phyloP scores from a whole-genome alignment of 2,329 filamentous ascomycete genomes.

The Ceratocystis cubensis region DNA sequence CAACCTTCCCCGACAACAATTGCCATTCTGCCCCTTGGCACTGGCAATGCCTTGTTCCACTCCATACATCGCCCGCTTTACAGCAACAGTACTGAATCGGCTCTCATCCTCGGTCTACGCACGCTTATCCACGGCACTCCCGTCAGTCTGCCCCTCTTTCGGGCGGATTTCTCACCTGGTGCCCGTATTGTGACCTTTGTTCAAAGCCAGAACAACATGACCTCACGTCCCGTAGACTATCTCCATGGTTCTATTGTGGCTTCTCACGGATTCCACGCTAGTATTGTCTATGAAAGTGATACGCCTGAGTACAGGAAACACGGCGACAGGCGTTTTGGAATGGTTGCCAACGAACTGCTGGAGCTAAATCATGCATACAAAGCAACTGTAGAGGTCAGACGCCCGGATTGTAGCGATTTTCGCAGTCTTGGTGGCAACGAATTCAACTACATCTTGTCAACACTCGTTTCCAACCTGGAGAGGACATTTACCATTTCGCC shows the following conservation, averaged over 20 bases:
- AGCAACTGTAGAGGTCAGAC: conserved; percentile 32
- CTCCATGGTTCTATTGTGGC: conserved; percentile 71
- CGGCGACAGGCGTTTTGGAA: conserved; percentile 66
- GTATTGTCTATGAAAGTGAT: conserved; percentile 82
- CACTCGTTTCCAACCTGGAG: conserved; percentile 70
- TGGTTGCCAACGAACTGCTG: conserved; percentile 71
- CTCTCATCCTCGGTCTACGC: conserved; percentile 39
- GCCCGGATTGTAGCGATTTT: conserved; percentile 21
- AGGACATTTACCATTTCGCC: conserved; percentile 74
- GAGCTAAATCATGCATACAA: conserved; percentile 39
- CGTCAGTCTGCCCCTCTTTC: conserved; percentile 48
- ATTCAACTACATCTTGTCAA: conserved; percentile 66
- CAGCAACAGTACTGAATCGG: conserved; percentile 28
- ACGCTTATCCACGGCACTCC: conserved; percentile 48
- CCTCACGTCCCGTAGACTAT: conserved; percentile 26
- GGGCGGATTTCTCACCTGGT: conserved; percentile 47
- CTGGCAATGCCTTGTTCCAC: conserved; percentile 53
- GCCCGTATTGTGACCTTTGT: conserved; percentile 35
- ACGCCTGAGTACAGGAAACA: conserved; percentile 66
- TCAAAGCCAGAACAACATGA: conserved; percentile 17
- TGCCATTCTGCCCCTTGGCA: conserved; percentile 48
- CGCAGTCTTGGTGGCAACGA: conserved; percentile 24
- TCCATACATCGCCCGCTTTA: conserved; percentile 49
- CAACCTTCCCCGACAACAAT: conserved; percentile 32
- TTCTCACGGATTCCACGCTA: conserved; percentile 82